Evolutionary conservation across 768 basidiomycete genomes (phyloP), one percentile per base, ranked within the genome.

Genomic region (Boletellus ananas): DNA sequence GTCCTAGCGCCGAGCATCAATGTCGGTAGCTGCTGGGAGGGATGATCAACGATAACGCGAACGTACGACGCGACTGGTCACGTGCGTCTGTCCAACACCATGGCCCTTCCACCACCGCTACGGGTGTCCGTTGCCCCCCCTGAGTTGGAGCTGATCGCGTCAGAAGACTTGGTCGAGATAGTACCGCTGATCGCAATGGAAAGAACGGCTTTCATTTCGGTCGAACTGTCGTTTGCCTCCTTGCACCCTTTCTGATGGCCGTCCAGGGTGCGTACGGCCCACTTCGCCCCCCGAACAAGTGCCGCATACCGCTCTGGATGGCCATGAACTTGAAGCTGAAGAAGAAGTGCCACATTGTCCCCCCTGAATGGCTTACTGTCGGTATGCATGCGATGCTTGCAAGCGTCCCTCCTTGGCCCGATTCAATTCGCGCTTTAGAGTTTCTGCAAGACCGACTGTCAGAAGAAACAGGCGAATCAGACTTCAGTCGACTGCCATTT

Each of bases 231-330:
- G 46, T 39, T 37, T 52, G 23, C 49, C 56, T 52, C 33, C 20
- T 42, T 40, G 46, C 33, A n/a, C 27, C 33, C 37, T 14, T 45
- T 49, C 47, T 55, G 52, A 53, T 49, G 37, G 42, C 36, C 41
- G 42, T 9, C 17, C 67, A 96, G 93, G 94, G 92, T 46, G 85
- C 86, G 45, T 96, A 92, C 59, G 96, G 96, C 3, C 95, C 96
- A 17, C 80, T 99, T 46, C 77, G 85, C 6, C 94, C 96, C 1
- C 95, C 95, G 6, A 79, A 81, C 50, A 87, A 88, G 66, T 78
- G 85, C 34, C 79, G 79, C 57, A 82, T 98, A n/a, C 96, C 96
- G 1, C 73, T 98, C 4, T 99, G 96, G 96, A 85, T 99, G 75
- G 96, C 95, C 0, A 73, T 90, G 3, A 92, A 95, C 62, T 74